phyloP scores from a whole-genome alignment of 352 stramenopile genomes.

The Globisporangium camurandrum region DNA sequence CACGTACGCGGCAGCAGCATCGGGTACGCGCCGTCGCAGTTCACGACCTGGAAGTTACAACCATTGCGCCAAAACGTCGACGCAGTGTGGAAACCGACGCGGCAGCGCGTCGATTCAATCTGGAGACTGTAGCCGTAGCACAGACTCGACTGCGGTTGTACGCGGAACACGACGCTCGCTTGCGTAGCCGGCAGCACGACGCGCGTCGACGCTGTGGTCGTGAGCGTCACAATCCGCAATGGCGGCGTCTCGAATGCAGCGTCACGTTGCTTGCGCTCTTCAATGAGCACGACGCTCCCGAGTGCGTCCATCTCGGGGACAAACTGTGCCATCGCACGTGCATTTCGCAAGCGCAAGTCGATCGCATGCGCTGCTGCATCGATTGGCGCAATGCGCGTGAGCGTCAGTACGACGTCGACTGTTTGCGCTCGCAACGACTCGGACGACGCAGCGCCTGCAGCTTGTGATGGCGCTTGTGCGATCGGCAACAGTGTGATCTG shows the following conservation, averaged over 20 bases:
- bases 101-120: slow-evolving; percentile 34
- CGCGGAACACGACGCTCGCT: slow-evolving; percentile 44
- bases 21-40: slow-evolving; percentile 35
- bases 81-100: slow-evolving; percentile 30
- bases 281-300: slow-evolving; percentile 40
- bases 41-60: slow-evolving; percentile 33
- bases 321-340: slow-evolving; percentile 8
- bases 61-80: slow-evolving; percentile 41
- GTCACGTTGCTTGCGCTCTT: slow-evolving; percentile 19
- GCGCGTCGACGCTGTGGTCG: slow-evolving; percentile 24
- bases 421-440: slow-evolving; percentile 2
- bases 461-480: slow-evolving; percentile 8
- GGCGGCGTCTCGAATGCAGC: slow-evolving; percentile 17
- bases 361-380: slow-evolving; percentile 5
- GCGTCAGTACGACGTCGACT: slow-evolving; percentile 25
- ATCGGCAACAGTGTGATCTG: slow-evolving; percentile 16
- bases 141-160: slow-evolving; percentile 34
- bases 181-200: slow-evolving; percentile 23
- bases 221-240: slow-evolving; percentile 9
- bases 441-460: slow-evolving; percentile 16
- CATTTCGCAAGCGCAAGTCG: slow-evolving; percentile 7
- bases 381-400: slow-evolving; percentile 24
- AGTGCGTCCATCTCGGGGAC: slow-evolving; percentile 26
- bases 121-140: slow-evolving; percentile 54
- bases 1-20: slow-evolving; percentile 35